Evolutionary conservation across 2,329 filamentous ascomycete genomes (phyloP).

Genomic region (Neurospora sp.): DNA sequence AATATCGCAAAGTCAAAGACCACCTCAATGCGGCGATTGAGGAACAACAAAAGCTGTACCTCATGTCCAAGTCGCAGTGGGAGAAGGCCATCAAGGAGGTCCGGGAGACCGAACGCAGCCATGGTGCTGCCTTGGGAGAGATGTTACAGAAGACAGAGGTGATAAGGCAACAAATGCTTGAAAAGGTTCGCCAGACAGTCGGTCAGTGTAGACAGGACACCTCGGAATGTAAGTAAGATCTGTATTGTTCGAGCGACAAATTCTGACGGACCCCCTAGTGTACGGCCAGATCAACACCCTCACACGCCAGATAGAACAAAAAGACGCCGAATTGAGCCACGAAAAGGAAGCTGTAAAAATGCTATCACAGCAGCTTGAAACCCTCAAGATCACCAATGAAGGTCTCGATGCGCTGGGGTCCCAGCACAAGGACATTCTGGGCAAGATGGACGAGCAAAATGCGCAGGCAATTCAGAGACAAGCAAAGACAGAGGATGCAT

Average conservation of each 20-base stretch:
- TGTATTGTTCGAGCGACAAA: background rate
- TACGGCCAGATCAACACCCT: conserved; percentile 9
- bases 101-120: conserved; percentile 21
- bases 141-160: conserved; percentile 24
- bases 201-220: conserved; percentile 13
- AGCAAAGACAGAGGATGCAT: background rate
- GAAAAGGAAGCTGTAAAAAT: conserved; percentile 7
- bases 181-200: conserved; percentile 14
- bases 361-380: conserved; percentile 8
- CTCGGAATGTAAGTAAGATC: conserved; percentile 9
- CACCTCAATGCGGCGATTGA: conserved; percentile 35
- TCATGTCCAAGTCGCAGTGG: conserved; percentile 23
- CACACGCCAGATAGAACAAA: conserved; percentile 9
- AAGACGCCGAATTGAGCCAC: conserved; percentile 7
- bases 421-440: conserved; percentile 11
- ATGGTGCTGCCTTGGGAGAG: conserved; percentile 16
- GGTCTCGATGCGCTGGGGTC: conserved; percentile 7
- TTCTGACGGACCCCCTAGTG: conserved; percentile 11
- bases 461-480: background rate
- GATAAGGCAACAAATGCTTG: conserved; percentile 22
- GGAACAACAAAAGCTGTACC: conserved; percentile 37
- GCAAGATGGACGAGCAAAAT: conserved; percentile 7
- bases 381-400: conserved; percentile 6
- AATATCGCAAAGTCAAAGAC: conserved; percentile 23
- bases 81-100: conserved; percentile 26